Evolutionary conservation across 2,329 filamentous ascomycete genomes (phyloP).

Genomic region (Colletotrichum chlorophyti): DNA sequence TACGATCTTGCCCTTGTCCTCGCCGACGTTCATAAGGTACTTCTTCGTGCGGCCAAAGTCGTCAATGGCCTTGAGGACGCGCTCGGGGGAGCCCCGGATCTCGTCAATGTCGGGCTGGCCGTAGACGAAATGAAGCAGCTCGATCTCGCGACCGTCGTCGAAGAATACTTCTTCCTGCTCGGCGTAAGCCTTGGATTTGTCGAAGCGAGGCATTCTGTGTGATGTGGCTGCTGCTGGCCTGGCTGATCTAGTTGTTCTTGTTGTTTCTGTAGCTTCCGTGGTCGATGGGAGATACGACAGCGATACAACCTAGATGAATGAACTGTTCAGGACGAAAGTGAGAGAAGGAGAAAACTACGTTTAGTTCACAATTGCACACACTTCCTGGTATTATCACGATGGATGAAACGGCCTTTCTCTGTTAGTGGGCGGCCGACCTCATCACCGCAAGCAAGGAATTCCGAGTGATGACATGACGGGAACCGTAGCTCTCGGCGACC

Average conservation of each 20-base stretch:
- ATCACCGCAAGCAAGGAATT: not conserved
- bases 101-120: constrained; percentile 65
- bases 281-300: not conserved
- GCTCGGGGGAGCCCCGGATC: constrained; percentile 68
- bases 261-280: too few species aligned
- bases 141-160: constrained; percentile 77
- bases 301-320: too few species aligned
- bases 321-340: too few species aligned
- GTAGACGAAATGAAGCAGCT: constrained; percentile 75
- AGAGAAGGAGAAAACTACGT: not conserved
- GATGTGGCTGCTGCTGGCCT: too few species aligned
- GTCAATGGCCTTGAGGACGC: constrained; percentile 74
- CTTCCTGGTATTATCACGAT: constrained; percentile 20
- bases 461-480: constrained; percentile 9
- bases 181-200: constrained; percentile 46
- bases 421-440: constrained; percentile 30
- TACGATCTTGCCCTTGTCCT: constrained; percentile 76
- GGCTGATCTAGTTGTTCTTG: too few species aligned
- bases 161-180: constrained; percentile 54
- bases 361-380: too few species aligned
- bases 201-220: constrained; percentile 35
- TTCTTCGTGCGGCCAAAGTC: constrained; percentile 67
- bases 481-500: constrained; percentile 23
- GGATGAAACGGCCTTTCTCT: not conserved
- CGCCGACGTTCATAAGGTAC: constrained; percentile 82